A percentile compares a stretch with the other conserved stretches of the same genome.
Conservation (phyloP, 768 basidiomycete genomes). For the Hypsizygus marmoreus region DNA sequence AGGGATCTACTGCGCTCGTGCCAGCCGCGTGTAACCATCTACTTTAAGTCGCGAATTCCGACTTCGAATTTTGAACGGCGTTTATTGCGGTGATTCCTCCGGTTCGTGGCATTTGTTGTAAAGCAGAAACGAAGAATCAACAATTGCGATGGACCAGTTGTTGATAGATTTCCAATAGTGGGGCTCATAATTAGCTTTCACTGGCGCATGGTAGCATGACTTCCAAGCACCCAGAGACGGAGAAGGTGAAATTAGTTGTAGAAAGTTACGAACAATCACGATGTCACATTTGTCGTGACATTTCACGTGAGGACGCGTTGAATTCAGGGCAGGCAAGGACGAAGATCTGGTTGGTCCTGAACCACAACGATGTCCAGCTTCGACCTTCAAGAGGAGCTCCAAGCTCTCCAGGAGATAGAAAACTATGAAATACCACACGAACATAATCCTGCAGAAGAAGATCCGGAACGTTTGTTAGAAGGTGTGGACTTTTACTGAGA, state of each 20-base stretch:
- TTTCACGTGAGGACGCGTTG: slow-evolving; percentile 18
- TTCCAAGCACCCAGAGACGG: not conserved
- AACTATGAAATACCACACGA: slow-evolving; percentile 71
- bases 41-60: no score
- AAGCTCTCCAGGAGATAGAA: slow-evolving; percentile 59
- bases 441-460: slow-evolving; percentile 59
- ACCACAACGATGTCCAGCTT: slow-evolving; percentile 47
- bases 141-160: no score
- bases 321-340: not conserved
- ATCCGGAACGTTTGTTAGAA: slow-evolving; percentile 59
- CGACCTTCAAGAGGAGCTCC: slow-evolving; percentile 79
- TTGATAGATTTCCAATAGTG: no score
- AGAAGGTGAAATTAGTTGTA: not conserved
- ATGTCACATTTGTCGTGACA: slow-evolving; percentile 9
- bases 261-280: not conserved
- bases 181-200: no score
- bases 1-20: no score
- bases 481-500: slow-evolving; percentile 36
- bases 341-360: slow-evolving; percentile 1
- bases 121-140: no score
- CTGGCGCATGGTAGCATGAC: no score
- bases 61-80: no score
- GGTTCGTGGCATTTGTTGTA: no score
- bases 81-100: no score
- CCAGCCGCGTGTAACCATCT: no score